Percentiles rank a stretch among this genome's conserved stretches.
Conservation (phyloP, 2,329 filamentous ascomycete species). For the Leptographium radiaticola region DNA sequence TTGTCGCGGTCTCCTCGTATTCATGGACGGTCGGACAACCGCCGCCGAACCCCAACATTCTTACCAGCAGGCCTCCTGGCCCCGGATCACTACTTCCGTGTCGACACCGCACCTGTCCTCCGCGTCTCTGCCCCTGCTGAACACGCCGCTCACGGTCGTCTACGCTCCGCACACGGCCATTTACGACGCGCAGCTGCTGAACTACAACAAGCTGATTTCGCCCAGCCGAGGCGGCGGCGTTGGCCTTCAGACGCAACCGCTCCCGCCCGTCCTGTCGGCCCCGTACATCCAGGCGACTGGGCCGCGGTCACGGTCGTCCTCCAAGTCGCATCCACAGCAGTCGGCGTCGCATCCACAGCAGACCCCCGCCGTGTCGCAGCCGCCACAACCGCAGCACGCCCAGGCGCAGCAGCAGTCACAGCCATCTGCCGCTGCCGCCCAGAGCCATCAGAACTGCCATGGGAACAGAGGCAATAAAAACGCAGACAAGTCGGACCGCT, state of each 20-base stretch:
- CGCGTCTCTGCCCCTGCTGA: slow-evolving; percentile 8
- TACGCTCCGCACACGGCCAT: slow-evolving; percentile 46
- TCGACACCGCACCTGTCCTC: slow-evolving; percentile 12
- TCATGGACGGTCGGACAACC: slow-evolving; percentile 39
- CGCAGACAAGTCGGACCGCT: slow-evolving; percentile 46
- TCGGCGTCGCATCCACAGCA: slow-evolving; percentile 27
- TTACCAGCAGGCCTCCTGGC: slow-evolving; percentile 28
- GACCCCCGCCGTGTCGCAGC: no score
- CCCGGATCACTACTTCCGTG: slow-evolving; percentile 18
- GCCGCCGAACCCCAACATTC: slow-evolving; percentile 35
- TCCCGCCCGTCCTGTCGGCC: slow-evolving; percentile 41
- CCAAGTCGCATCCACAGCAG: slow-evolving; percentile 42
- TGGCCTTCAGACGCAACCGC: slow-evolving; percentile 41
- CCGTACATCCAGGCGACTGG: slow-evolving; percentile 40
- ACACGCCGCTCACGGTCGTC: slow-evolving; percentile 28
- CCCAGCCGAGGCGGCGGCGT: slow-evolving; percentile 36
- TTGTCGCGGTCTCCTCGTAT: slow-evolving; percentile 14
- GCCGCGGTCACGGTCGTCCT: slow-evolving; percentile 43
- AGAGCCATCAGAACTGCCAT: slow-evolving; percentile 35
- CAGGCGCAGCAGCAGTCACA: slow-evolving; percentile 27
- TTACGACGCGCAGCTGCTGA: slow-evolving; percentile 48
- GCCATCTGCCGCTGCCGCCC: slow-evolving; percentile 3
- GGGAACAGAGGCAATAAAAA: slow-evolving; percentile 48
- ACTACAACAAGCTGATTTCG: slow-evolving; percentile 54
- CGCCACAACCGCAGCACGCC: slow-evolving; percentile 13